Evolutionary conservation across 768 basidiomycete species (phyloP).

Genomic region (Calocybe gangraenosa): DNA sequence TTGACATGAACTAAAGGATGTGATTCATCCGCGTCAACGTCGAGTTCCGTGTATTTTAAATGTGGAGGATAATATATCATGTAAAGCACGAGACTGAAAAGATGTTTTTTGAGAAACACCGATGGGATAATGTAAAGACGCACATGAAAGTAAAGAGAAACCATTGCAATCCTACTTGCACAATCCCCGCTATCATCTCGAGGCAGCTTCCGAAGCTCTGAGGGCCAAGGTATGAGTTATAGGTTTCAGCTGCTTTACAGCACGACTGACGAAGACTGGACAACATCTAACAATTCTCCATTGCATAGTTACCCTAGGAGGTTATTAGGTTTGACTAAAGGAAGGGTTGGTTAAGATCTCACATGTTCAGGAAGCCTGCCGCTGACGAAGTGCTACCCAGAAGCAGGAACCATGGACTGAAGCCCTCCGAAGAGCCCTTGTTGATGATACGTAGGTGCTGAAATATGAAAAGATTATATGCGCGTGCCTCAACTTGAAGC

Average conservation of each 20-base stretch:
- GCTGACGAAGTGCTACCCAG: constrained; percentile 84
- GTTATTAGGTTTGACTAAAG: constrained; percentile 10
- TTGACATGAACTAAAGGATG: constrained; percentile 39
- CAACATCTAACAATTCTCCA: constrained; percentile 84
- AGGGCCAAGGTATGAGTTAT: background rate
- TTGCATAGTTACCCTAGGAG: constrained; percentile 72
- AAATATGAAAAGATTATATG: background rate
- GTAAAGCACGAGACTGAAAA: constrained; percentile 78
- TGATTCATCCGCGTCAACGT: constrained; percentile 36
- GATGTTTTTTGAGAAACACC: background rate
- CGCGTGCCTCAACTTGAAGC: too few species aligned
- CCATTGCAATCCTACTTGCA: constrained; percentile 85
- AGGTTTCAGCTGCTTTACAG: background rate
- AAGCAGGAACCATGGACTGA: constrained; percentile 88
- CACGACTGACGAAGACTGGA: constrained; percentile 47
- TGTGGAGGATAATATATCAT: constrained; percentile 88
- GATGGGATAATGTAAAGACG: constrained; percentile 24
- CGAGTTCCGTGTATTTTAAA: constrained; percentile 57
- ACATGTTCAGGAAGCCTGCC: constrained; percentile 85
- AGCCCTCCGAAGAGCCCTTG: constrained; percentile 77
- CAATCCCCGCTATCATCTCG: constrained; percentile 75
- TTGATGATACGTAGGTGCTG: constrained; percentile 80
- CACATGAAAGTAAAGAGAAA: constrained; percentile 80
- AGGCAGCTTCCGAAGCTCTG: constrained; percentile 71
- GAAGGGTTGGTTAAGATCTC: background rate